phyloP scores from a whole-genome alignment of 225 moss, liverwort and hornwort species.

The Sphagnum tenellum region DNA sequence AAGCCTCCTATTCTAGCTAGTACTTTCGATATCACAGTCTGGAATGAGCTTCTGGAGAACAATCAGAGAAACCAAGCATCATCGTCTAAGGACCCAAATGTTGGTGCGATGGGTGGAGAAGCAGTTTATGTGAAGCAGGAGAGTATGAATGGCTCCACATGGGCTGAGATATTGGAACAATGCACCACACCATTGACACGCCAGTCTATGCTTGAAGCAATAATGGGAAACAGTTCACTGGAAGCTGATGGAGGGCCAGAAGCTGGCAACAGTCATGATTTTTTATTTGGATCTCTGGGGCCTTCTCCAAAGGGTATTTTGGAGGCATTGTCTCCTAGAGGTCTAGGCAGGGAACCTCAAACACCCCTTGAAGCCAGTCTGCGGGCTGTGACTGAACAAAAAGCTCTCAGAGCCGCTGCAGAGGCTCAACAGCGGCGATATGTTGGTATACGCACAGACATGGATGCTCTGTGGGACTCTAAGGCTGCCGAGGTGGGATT shows the following conservation, averaged over 20 bases:
- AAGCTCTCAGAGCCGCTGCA: constrained; percentile 42
- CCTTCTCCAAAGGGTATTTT: constrained; percentile 60
- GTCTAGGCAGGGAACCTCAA: constrained; percentile 74
- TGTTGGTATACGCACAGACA: constrained; percentile 21
- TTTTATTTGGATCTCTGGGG: constrained; percentile 11
- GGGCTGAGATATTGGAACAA: constrained; percentile 53
- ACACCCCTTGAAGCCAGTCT: constrained; percentile 69
- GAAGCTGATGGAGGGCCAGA: constrained; percentile 11
- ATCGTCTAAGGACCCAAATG: too few species aligned
- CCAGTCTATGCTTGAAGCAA: constrained; percentile 26
- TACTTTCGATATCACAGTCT: too few species aligned
- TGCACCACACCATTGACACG: constrained; percentile 29
- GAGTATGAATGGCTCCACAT: constrained; percentile 32
- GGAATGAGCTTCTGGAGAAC: too few species aligned
- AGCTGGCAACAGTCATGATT: constrained; percentile 15
- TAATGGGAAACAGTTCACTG: constrained; percentile 17
- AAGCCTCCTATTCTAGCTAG: too few species aligned
- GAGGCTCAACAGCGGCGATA: constrained; percentile 26
- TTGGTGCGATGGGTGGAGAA: too few species aligned
- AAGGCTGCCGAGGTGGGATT: constrained; percentile 6
- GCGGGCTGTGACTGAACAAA: constrained; percentile 64
- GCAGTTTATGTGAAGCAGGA: constrained; percentile 37
- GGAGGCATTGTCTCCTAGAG: constrained; percentile 64
- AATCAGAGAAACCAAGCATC: too few species aligned
- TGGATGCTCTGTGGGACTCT: constrained; percentile 3